Percentiles rank a stretch among this genome's conserved stretches.
Conservation (phyloP, 2,329 filamentous ascomycete genomes). For the Blastomyces silverae region DNA sequence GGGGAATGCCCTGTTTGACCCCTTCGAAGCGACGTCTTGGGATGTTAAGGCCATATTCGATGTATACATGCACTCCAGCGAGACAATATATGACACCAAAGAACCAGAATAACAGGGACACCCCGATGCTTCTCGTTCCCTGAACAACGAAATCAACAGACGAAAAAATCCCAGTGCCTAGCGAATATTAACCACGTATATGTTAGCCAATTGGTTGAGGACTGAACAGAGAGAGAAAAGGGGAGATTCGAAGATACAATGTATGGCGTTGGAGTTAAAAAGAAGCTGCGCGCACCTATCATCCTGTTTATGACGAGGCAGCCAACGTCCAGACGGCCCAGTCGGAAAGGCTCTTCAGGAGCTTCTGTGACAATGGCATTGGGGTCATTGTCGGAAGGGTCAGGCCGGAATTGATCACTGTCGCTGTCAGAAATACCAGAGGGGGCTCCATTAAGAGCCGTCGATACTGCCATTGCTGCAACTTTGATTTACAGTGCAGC, state of each 20-base stretch:
- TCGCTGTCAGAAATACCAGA: conserved; percentile 15
- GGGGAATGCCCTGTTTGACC: conserved; percentile 17
- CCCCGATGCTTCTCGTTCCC: conserved; percentile 19
- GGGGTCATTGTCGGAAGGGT: conserved; percentile 5
- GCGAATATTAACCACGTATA: neutral
- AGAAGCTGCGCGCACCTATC: conserved; percentile 18
- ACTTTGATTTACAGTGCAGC: neutral
- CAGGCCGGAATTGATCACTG: conserved; percentile 3
- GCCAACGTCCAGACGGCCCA: conserved; percentile 18
- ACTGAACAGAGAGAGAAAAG: neutral
- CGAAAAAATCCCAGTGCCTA: conserved; percentile 22
- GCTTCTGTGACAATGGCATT: conserved; percentile 16
- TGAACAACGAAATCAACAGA: conserved; percentile 19
- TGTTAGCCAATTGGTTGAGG: neutral
- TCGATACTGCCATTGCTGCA: neutral
- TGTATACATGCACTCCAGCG: conserved; percentile 20
- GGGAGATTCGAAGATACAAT: neutral
- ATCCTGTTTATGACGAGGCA: conserved; percentile 21
- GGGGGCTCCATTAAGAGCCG: conserved; percentile 3
- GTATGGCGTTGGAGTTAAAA: neutral
- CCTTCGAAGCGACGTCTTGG: conserved; percentile 16
- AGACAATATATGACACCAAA: conserved; percentile 19
- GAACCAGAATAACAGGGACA: conserved; percentile 22
- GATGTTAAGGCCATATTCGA: conserved; percentile 21
- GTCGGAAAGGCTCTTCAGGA: conserved; percentile 18